Evolutionary conservation across 441 rosid species (phyloP).

Genomic region (Populus hybrid): DNA sequence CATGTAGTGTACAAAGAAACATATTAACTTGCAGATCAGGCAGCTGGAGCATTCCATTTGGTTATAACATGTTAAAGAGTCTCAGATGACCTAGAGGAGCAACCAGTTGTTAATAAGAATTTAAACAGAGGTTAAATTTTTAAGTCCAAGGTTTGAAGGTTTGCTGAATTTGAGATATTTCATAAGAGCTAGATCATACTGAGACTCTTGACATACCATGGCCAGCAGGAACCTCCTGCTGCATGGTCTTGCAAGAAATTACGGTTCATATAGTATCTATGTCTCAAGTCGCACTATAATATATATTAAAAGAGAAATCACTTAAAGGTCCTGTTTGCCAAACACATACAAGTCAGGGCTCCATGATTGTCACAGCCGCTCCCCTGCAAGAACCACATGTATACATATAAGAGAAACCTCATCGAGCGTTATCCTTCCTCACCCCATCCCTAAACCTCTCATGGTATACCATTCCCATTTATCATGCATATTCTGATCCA

Average conservation of each 20-base stretch:
- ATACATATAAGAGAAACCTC: conserved; percentile 96
- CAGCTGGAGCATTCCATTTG: neutral
- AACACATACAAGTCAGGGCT: conserved; percentile 98
- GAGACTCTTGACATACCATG: neutral
- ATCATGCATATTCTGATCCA: conserved; percentile 38
- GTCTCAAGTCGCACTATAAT: conserved; percentile 45
- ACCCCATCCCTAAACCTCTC: conserved; percentile 47
- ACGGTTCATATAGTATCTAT: conserved; percentile 14
- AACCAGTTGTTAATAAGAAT: neutral
- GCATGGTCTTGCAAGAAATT: neutral
- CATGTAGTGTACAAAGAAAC: neutral
- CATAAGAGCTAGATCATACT: neutral
- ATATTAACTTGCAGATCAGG: neutral
- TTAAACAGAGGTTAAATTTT: neutral
- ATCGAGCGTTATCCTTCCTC: conserved; percentile 56
- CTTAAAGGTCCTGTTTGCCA: conserved; percentile 49
- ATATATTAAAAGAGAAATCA: conserved; percentile 37
- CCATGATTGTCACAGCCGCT: conserved; percentile 81
- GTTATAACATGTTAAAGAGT: neutral
- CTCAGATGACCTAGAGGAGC: neutral
- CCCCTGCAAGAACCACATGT: conserved; percentile 99
- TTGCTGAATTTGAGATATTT: neutral
- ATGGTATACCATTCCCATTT: conserved; percentile 41
- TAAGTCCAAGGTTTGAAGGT: neutral
- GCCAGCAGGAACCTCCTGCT: neutral